A percentile compares a stretch with the other conserved stretches of the same genome.
Conservation (phyloP, 768 basidiomycete species). For the Lactarius hatsudake region DNA sequence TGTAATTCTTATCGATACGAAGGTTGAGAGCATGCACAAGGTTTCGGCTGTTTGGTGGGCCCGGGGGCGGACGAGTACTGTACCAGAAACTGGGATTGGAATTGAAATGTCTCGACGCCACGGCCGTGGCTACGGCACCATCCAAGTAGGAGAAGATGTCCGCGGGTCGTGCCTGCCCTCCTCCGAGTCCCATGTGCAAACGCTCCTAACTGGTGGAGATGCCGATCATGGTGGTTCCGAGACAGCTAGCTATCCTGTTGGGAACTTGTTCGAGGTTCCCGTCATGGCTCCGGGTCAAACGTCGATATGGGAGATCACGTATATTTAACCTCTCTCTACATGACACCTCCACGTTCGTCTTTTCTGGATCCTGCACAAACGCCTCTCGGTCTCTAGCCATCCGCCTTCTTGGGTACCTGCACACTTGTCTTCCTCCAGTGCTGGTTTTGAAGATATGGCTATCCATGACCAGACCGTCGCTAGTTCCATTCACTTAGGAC, state of each 20-base stretch:
- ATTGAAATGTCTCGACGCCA: not conserved
- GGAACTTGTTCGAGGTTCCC: not conserved
- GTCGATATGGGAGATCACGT: not conserved
- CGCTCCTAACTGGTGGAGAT: not conserved
- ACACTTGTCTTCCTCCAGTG: not conserved
- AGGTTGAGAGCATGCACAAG: not conserved
- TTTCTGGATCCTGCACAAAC: not conserved
- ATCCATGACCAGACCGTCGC: conserved; percentile 52
- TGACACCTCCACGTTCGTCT: not conserved
- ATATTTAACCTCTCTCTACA: not conserved
- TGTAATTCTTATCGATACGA: not conserved
- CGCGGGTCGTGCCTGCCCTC: not conserved
- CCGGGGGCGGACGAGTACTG: not conserved
- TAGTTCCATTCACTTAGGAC: conserved; percentile 56
- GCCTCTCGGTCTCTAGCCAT: not conserved
- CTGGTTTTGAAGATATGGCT: conserved; percentile 26
- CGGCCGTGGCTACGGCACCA: not conserved
- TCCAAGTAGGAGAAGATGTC: conserved; percentile 11
- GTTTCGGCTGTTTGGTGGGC: not conserved
- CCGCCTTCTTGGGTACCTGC: not conserved
- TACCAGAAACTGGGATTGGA: not conserved
- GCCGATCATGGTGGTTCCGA: too few relatives aligned
- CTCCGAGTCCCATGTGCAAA: not conserved
- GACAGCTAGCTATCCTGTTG: not conserved
- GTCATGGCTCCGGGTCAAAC: not conserved